Evolutionary conservation across 305 asterid genomes (phyloP), one percentile per base, ranked within the genome.

Genomic region (Rubia peregrina): DNA sequence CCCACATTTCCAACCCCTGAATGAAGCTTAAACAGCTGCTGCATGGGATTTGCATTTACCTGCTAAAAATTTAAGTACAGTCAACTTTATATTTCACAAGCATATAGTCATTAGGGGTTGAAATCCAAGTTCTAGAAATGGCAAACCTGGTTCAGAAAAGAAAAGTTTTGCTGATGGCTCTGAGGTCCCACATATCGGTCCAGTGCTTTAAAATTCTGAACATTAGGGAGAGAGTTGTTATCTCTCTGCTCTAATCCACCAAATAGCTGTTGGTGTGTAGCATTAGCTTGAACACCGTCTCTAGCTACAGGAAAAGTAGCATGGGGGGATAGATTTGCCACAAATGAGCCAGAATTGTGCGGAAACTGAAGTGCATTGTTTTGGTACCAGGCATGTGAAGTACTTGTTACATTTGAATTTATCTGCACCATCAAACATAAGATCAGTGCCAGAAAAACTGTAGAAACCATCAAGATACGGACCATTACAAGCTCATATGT

Each of bases 31-130:
- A 76, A 59, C 53, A 71, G 67, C 53, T 71, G 73, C 61, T 83
- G 83, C 62, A 80, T 77, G 63, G 79, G 77, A 70, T 79, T 62
- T 74, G 78, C 81, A 77, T 69, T 79, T 59, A 77, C 78, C 79
- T 78, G 80, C 73, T 81, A 79, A 75, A 72, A 67, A 46, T 64
- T 48, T 70, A 65, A 42, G 67, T 51, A 42, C 21, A 51, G 62
- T 69, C 65, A 70, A 40, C 30, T 19, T 43, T 74, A 72, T 56
- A 68, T 61, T 69, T 79, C 55, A 56, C 71, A 6, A 77, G 75
- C 64, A 79, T 77, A 51, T 69, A 82, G 68, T 75, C 57, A 71
- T 74, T 68, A 67, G 30, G 57, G 59, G 41, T 71, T 76, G 40
- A 69, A 74, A 61, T 78, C 87, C 75, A 73, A 73, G 53, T 80